Evolutionary conservation across 345 rosid genomes (phyloP), one percentile per base, ranked within the genome.

Genomic region (Punica granatum): DNA sequence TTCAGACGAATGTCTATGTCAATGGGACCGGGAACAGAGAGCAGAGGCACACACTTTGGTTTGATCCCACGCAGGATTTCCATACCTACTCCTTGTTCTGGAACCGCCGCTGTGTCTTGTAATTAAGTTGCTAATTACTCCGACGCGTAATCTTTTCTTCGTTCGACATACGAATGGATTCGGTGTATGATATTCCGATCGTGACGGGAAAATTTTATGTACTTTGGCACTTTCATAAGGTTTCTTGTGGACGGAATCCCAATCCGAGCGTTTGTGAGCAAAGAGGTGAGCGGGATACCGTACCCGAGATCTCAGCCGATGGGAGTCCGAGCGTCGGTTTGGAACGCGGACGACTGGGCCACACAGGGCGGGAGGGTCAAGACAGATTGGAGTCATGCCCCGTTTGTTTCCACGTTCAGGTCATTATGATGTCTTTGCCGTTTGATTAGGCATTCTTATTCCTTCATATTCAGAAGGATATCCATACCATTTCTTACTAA

Each of bases 271-370:
- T 80, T 72, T 68, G 43, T 51, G 15, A 80, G 77, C 43, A 72
- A 77, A 81, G 84, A 80, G 59, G 42, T 32, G 67, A 80, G 65
- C 25, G 84, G 84, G 41, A 65, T 80, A 19, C 72, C 77, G 10
- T 80, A 56, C 63, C 84, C 79, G 0, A 77, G 61, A 56, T 73
- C 75, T 31, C 81, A 80, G 25, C 63, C 84, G 1, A 80, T 80
- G 84, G 77, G 77, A 1, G 72, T 80, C 0, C 78, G 72, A 51
- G 78, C 81, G 41, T 82, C 86, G 32, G 78, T 79, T 23, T 82
- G 86, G 86, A 82, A 79, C 3, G 86, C 83, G 0, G 86, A 82
- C 39, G 76, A 80, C 48, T 80, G 84, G 84, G 84, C 84, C 13
- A 80, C 84, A 18, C 84, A 80, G 14, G 81, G 84, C 15, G 84